These are phyloP conservation scores for Kalmusia sp. DNA, from an alignment of 2,329 filamentous ascomycete species.

Conservation along the genomic window DNA sequence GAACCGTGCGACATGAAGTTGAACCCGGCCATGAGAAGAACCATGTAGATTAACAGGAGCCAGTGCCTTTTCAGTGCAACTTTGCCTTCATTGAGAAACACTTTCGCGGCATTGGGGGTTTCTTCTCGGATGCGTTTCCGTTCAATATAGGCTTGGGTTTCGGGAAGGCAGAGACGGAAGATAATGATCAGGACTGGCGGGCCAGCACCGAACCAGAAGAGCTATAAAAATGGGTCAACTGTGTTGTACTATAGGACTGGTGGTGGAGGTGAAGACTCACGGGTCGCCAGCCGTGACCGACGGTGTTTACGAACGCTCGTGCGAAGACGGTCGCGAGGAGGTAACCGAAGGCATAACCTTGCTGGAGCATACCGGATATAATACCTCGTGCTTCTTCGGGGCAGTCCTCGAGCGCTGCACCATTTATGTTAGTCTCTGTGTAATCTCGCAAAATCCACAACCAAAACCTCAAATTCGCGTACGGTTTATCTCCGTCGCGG, in stretches of 20 bases:
- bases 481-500: no score
- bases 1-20: slow-evolving; percentile 90
- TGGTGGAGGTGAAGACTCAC: slow-evolving; percentile 15
- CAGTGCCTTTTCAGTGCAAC: slow-evolving; percentile 81
- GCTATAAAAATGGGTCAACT: slow-evolving; percentile 30
- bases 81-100: slow-evolving; percentile 79
- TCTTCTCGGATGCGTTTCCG: slow-evolving; percentile 69
- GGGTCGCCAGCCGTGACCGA: slow-evolving; percentile 80
- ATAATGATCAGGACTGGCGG: slow-evolving; percentile 82
- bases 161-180: slow-evolving; percentile 78
- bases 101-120: slow-evolving; percentile 64
- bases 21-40: slow-evolving; percentile 88
- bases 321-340: slow-evolving; percentile 65
- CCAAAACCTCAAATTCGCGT: no score
- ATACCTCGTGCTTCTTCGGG: slow-evolving; percentile 65
- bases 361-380: slow-evolving; percentile 67
- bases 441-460: neutral
- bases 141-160: slow-evolving; percentile 76
- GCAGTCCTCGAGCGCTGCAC: slow-evolving; percentile 65
- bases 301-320: slow-evolving; percentile 74
- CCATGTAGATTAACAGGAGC: slow-evolving; percentile 79
- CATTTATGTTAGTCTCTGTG: neutral
- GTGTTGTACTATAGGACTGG: neutral
- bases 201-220: slow-evolving; percentile 88
- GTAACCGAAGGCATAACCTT: slow-evolving; percentile 70